Evolutionary conservation across 1,284 basidiomycete species (phyloP).

Genomic region (Marasmius oreades): DNA sequence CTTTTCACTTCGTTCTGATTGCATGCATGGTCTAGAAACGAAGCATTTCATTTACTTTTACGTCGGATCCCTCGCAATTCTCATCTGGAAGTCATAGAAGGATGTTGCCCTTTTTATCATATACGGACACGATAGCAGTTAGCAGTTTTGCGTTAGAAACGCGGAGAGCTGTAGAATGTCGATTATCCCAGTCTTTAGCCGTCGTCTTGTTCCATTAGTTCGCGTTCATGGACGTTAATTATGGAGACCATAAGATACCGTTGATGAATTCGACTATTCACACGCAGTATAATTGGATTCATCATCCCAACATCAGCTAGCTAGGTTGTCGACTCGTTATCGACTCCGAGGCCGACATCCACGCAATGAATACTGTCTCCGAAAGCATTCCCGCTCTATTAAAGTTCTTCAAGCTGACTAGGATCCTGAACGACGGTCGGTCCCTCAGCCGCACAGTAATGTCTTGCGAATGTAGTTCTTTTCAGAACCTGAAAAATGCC

Average conservation of each 20-base stretch:
- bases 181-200: neutral
- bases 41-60: constrained; percentile 98
- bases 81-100: constrained; percentile 89
- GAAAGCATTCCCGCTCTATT: constrained; percentile 14
- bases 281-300: neutral
- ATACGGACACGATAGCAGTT: neutral
- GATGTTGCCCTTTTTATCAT: neutral
- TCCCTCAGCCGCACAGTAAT: constrained; percentile 9
- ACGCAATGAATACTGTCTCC: neutral
- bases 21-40: constrained; percentile 62
- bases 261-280: neutral
- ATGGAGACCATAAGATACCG: neutral
- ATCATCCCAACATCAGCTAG: no score
- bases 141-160: neutral
- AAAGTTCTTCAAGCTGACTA: constrained; percentile 42
- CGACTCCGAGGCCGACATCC: neutral
- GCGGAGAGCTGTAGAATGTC: neutral
- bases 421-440: constrained; percentile 55
- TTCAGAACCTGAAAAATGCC: constrained; percentile 24
- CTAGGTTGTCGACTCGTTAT: no score
- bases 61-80: constrained; percentile 83
- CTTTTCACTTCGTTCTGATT: constrained; percentile 11
- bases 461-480: neutral
- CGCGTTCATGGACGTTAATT: neutral
- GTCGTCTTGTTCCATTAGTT: neutral